These are phyloP conservation scores for Oldenlandia corymbosa DNA, from an alignment of 257 asterid species.

Conservation along the genomic window DNA sequence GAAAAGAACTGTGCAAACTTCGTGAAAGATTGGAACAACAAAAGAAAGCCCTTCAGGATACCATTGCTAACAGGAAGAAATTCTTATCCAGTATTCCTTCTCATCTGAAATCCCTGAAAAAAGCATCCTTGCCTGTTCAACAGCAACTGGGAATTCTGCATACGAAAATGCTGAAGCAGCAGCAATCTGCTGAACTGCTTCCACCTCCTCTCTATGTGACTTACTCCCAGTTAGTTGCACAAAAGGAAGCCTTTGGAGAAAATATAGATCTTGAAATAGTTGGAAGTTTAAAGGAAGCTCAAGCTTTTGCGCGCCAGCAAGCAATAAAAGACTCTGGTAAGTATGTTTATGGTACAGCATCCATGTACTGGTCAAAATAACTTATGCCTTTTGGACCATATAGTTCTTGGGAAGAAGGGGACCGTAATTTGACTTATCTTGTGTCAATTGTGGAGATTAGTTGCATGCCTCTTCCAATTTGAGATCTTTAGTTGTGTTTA, in stretches of 20 bases:
- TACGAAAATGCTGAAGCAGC: slow-evolving; percentile 84
- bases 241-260: slow-evolving; percentile 93
- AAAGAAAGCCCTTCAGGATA: slow-evolving; percentile 81
- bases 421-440: neutral
- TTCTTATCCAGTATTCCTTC: slow-evolving; percentile 92
- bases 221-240: slow-evolving; percentile 86
- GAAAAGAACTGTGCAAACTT: slow-evolving; percentile 84
- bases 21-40: slow-evolving; percentile 72
- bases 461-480: neutral
- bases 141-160: slow-evolving; percentile 78
- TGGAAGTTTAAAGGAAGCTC: slow-evolving; percentile 94
- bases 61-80: slow-evolving; percentile 75
- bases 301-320: slow-evolving; percentile 71
- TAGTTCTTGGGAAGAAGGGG: no score
- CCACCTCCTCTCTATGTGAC: slow-evolving; percentile 88
- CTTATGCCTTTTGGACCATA: neutral
- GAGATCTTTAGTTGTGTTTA: slow-evolving; percentile 7
- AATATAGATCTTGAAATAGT: slow-evolving; percentile 74
- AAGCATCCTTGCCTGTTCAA: slow-evolving; percentile 93
- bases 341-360: neutral
- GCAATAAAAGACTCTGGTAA: slow-evolving; percentile 78
- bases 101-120: slow-evolving; percentile 91
- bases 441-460: no score
- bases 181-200: slow-evolving; percentile 85
- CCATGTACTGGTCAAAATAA: neutral